Evolutionary conservation across 2,329 filamentous ascomycete genomes (phyloP), one percentile per base, ranked within the genome.

Genomic region (Stagonosporopsis rhizophila): DNA sequence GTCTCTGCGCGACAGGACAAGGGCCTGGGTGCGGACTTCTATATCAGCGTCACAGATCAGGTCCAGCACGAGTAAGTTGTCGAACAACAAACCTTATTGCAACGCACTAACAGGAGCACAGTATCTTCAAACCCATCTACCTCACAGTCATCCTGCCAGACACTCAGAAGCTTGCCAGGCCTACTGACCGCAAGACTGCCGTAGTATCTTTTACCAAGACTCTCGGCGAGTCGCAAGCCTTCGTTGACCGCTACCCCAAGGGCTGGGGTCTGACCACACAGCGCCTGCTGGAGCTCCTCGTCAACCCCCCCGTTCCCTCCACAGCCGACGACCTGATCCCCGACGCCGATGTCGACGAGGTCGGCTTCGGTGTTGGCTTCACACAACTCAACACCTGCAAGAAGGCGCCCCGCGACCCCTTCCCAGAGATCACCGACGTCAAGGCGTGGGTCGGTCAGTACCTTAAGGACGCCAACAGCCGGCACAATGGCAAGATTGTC

Each of bases 141-240:
- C 85, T 92, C 7, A 87, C 82, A 30, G 90, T 98, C 70, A 91
- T 99, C 65, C 86, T 99, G 7, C 90, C 90, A 0, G 90, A 92
- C 56, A 97, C 94, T 0, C 90, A 94, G 74, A 93, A 96, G 76
- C 85, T 99, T 23, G 88, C 90, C 23, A 87, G 91, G 4, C 93
- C 95, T 1, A 82, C 92, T 28, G 96, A 99, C 74, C 91, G 95
- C 68, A 99, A 99, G 79, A 88, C 90, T 2, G 95, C 94, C 2
- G 93, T 97, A 19, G 86, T 99, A 30, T 96, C 93, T 1, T 88
- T 97, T 64, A 94, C 94, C 32, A 97, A 96, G 80, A 96, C 92
- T 1, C 82, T 98, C 22, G 90, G 91, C 63, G 90, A 96, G 76
- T 96, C 91, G 7, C 82, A 89, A 65, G 87, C 90, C 0, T 98